phyloP scores from a whole-genome alignment of 2,329 filamentous ascomycete genomes.

The Lachnellula hyalina region DNA sequence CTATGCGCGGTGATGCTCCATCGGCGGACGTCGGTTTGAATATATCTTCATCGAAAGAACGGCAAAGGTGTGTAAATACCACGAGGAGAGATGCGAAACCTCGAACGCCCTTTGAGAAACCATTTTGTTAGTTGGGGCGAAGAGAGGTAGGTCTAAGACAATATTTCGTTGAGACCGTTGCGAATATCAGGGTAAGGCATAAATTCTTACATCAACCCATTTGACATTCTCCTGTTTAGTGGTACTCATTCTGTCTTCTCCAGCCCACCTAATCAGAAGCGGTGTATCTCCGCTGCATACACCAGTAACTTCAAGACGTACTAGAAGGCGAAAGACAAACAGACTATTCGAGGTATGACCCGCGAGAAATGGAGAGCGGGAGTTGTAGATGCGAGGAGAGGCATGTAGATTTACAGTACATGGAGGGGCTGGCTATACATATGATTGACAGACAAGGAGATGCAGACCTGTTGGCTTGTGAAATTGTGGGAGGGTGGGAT shows the following conservation, averaged over 20 bases:
- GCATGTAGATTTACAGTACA: no score
- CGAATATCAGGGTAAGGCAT: background rate
- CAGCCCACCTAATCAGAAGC: background rate
- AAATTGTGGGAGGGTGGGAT: no score
- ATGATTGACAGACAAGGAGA: no score
- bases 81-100: constrained; percentile 50
- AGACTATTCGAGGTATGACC: no score
- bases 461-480: no score
- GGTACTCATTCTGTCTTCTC: constrained; percentile 17
- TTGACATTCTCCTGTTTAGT: constrained; percentile 44
- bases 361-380: no score
- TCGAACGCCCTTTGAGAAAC: constrained; percentile 43
- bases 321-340: no score
- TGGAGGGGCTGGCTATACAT: no score
- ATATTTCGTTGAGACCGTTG: background rate
- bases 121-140: constrained; percentile 6
- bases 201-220: constrained; percentile 52
- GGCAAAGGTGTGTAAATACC: constrained; percentile 48
- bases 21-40: constrained; percentile 42
- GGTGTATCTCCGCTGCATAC: no score
- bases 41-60: constrained; percentile 46
- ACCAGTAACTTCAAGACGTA: no score
- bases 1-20: constrained; percentile 41
- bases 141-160: background rate
- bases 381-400: no score